Evolutionary conservation across 108 stramenopile species (phyloP), one percentile per base, ranked within the genome.

Genomic region (Cylindrotheca fusiformis): DNA sequence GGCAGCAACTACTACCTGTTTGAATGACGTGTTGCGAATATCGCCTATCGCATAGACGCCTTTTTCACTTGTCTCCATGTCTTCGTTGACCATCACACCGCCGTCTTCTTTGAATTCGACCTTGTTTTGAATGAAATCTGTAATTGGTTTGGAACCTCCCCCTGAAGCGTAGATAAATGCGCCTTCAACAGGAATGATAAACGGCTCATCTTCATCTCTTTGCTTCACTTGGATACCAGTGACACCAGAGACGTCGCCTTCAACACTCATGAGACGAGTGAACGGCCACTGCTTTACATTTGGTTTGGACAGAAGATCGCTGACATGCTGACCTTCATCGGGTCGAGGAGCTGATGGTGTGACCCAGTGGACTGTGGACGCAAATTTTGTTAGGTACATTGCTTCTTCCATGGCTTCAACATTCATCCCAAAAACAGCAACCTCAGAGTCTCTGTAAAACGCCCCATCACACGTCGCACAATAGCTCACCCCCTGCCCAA

Each of bases 391-490:
- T 14, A 88, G 45, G 45, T 77, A 85, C 32, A 79, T 30, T 12
- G 87, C 87, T 52, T 88, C 87, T 63, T 85, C 84, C 60, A 88
- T 79, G 32, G 87, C 87, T 60, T 81, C 82, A 22, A 60, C 53
- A 29, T 60, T 77, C 24, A 55, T 55, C 6, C 88, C 88, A 52
- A 74, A 79, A 2, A 91, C 86, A 3, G 72, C 80, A 3, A 90
- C 84, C 72, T 85, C 78, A n/a, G 73, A 73, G 44, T 75, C 85
- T 17, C 72, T 56, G 76, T 86, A 96, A 64, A 91, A 78, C 31
- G 85, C 84, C 10, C 95, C 95, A 61, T 96, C 95, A 58, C 95
- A 96, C 4, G 91, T 94, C 19, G 95, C 95, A 73, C 95, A 96
- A 32, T 86, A 85, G 55, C 83, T 82, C n/a, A 96, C 91, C 19